A percentile compares a stretch with the other conserved stretches of the same genome.
phyloP scores from a whole-genome alignment of 179 eudicot genomes.

The Gypsophila paniculata region DNA sequence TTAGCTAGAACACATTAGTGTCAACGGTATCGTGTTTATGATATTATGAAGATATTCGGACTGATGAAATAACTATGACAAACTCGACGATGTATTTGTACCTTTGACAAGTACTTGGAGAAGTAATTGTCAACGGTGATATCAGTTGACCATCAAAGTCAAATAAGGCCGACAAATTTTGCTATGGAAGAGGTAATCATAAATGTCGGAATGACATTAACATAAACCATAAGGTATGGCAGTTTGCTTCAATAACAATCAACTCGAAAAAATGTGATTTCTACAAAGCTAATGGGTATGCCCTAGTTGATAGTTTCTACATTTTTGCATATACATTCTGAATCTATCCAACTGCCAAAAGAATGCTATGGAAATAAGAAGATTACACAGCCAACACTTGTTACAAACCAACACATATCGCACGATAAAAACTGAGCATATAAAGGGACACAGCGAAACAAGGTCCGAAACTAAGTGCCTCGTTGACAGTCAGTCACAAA shows the following conservation, averaged over 20 bases:
- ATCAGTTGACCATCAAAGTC: not conserved
- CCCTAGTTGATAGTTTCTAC: slow-evolving; percentile 27
- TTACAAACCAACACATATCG: slow-evolving; percentile 28
- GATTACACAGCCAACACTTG: slow-evolving; percentile 18
- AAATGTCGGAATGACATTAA: slow-evolving; percentile 6
- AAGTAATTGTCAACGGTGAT: too few relatives aligned
- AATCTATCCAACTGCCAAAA: slow-evolving; percentile 18
- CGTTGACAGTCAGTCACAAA: slow-evolving; percentile 16
- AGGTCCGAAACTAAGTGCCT: slow-evolving; percentile 22
- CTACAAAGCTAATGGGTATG: slow-evolving; percentile 22
- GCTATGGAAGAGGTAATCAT: not conserved
- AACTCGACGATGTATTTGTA: too few relatives aligned
- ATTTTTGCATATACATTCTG: slow-evolving; percentile 22
- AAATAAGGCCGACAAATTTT: not conserved
- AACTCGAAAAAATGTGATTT: slow-evolving; percentile 21
- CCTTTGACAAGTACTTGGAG: too few relatives aligned
- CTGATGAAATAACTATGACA: too few relatives aligned
- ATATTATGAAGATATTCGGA: too few relatives aligned
- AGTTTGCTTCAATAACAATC: slow-evolving; percentile 4
- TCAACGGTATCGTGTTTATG: too few relatives aligned
- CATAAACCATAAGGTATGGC: slow-evolving; percentile 11
- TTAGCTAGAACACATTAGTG: not conserved
- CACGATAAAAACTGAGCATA: slow-evolving; percentile 26
- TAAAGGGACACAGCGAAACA: slow-evolving; percentile 18
- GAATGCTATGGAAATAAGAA: slow-evolving; percentile 26